Percentiles rank a stretch among this genome's conserved stretches.
phyloP scores from a whole-genome alignment of 805 yeast species.

The Cyberlindnera misumaiensis region DNA sequence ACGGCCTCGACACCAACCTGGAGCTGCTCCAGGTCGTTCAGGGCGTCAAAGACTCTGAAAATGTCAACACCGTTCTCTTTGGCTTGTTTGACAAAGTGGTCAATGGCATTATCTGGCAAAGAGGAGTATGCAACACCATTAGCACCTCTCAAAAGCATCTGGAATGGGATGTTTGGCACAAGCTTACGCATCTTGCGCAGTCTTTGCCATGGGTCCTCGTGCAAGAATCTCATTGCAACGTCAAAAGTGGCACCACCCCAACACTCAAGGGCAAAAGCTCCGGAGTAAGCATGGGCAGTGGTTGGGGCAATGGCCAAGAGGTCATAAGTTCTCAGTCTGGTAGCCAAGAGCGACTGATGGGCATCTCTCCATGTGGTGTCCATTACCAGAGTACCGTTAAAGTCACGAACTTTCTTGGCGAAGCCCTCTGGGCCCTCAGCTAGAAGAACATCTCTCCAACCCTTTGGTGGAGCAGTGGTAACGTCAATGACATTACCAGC shows the following conservation, averaged over 20 bases:
- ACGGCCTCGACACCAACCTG: constrained; percentile 98
- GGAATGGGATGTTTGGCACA: constrained; percentile 98
- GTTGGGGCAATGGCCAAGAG: constrained; percentile 86
- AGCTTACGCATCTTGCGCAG: constrained; percentile 77
- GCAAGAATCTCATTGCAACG: constrained; percentile 95
- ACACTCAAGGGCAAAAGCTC: constrained; percentile 94
- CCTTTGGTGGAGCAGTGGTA: constrained; percentile 48
- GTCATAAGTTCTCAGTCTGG: constrained; percentile 94
- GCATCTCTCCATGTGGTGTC: constrained; percentile 99
- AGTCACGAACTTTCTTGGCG: constrained; percentile 78
- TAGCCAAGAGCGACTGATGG: constrained; percentile 94
- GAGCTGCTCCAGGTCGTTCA: constrained; percentile 93
- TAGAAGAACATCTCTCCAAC: constrained; percentile 88
- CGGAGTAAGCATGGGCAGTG: constrained; percentile 82
- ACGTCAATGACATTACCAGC: constrained; percentile 60
- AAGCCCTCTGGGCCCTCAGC: constrained; percentile 85
- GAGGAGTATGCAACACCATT: constrained; percentile 98
- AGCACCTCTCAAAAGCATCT: constrained; percentile 98
- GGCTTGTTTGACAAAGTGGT: constrained; percentile 92
- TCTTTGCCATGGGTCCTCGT: constrained; percentile 99
- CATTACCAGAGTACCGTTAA: constrained; percentile 86
- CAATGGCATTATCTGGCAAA: constrained; percentile 96
- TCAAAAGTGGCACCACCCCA: constrained; percentile 99
- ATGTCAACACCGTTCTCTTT: constrained; percentile 95
- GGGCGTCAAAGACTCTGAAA: constrained; percentile 95